These are phyloP conservation scores for Lathyrus aphaca DNA, from an alignment of 306 rosid species.

Conservation along the genomic window DNA sequence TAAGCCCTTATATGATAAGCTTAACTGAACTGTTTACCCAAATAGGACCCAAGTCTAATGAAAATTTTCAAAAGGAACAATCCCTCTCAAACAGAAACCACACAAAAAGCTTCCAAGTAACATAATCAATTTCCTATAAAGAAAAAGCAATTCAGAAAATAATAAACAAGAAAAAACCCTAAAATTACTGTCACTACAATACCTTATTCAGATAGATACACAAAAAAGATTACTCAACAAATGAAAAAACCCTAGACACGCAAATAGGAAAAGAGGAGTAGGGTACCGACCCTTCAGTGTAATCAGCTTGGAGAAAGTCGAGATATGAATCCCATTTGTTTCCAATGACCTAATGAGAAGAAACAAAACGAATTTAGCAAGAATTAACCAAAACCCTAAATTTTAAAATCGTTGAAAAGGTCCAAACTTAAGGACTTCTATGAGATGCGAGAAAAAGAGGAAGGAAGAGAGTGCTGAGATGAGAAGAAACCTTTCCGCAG, in stretches of 20 bases:
- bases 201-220: background rate
- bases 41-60: background rate
- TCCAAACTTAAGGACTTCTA: background rate
- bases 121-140: background rate
- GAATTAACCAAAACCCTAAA: conserved; percentile 35
- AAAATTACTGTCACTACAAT: background rate
- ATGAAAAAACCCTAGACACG: background rate
- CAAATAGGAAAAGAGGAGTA: background rate
- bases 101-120: background rate
- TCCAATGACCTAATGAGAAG: conserved; percentile 71
- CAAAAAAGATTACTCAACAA: background rate
- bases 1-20: too few relatives aligned
- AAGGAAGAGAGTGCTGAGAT: background rate
- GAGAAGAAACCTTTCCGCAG: conserved; percentile 68
- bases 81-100: conserved; percentile 17
- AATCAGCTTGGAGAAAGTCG: conserved; percentile 89
- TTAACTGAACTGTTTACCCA: too few relatives aligned
- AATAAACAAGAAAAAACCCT: conserved; percentile 6
- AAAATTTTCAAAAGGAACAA: conserved; percentile 15
- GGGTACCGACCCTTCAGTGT: conserved; percentile 73
- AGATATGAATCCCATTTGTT: conserved; percentile 94
- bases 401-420: background rate
- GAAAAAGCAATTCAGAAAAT: background rate
- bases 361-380: background rate
- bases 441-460: background rate